Evolutionary conservation across 768 basidiomycete genomes (phyloP), one percentile per base, ranked within the genome.

Genomic region (Hericium coralloides): DNA sequence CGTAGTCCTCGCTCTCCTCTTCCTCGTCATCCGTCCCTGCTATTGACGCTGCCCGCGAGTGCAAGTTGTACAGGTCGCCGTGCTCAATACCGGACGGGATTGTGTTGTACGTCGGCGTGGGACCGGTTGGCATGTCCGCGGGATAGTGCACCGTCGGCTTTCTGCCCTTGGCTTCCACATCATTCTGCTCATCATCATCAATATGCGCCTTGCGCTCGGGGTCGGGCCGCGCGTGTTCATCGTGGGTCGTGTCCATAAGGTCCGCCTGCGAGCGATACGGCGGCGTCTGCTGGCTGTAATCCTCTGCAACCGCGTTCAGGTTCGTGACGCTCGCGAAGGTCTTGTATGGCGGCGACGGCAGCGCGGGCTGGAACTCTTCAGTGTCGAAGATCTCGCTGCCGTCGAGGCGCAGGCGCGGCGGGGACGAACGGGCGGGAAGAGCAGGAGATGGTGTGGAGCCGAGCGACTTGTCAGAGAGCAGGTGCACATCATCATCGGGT

Each of bases 1-100:
- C 84, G 58, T 83, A 88, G n/a, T 80, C 76, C 1, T 77, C 70
- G 0, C 69, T 74, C 0, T 79, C 76, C 12, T 79, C 79, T 20
- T 85, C 83, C 0, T 79, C 77, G 10, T 84, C 85, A 52, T 86
- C 84, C 3, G 79, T 80, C 41, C 70, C 76, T 26, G 72, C 76
- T 15, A 79, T 67, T 2, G 83, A 83, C 17, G 81, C 61, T 23
- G 67, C 60, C 25, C 66, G 68, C 25, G 74, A 71, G 4, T 69
- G 67, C 25, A 69, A 8, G 17, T 45, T 45, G 15, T 45, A 45
- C 7, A 62, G 12, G 10, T 31, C 61, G 56, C 43, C 49, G 25
- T 26, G 18, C n/a, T 12, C 48, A 50, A n/a, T 17, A 18, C 43
- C 36, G 38, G 53, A 57, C 17, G 20, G 53, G 22, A 36, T 43